These are phyloP conservation scores for Pythium rishiriense DNA, from an alignment of 352 stramenopile species.

Conservation along the genomic window DNA sequence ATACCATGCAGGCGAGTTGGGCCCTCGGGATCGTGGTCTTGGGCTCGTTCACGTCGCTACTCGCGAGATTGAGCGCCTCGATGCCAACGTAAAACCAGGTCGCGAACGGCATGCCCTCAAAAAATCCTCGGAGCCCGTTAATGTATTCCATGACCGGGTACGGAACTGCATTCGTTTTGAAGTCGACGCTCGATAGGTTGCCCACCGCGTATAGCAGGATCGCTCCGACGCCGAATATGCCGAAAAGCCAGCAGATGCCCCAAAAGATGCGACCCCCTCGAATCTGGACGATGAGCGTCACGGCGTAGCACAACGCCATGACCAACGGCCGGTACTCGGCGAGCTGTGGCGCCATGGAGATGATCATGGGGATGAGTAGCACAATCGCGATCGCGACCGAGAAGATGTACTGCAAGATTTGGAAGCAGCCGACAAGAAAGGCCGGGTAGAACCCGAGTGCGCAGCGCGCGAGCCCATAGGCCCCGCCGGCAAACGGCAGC, in stretches of 20 bases:
- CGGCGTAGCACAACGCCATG: conserved; percentile 19
- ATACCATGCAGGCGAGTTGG: conserved; percentile 19
- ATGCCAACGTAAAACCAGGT: conserved; percentile 34
- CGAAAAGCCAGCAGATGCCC: conserved; percentile 14
- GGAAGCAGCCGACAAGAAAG: conserved; percentile 34
- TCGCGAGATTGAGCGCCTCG: conserved; percentile 30
- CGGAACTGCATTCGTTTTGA: conserved; percentile 11
- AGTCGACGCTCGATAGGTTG: conserved; percentile 17
- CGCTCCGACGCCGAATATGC: conserved; percentile 8
- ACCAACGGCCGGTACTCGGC: conserved; percentile 12
- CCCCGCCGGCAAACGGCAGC: conserved; percentile 35
- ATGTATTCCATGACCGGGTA: background rate
- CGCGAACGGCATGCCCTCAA: conserved; percentile 24
- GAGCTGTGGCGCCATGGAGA: conserved; percentile 9
- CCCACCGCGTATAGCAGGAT: conserved; percentile 27
- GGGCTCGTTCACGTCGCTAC: conserved; percentile 24
- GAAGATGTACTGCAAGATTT: conserved; percentile 31
- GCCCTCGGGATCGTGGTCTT: conserved; percentile 25
- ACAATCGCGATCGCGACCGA: conserved; percentile 22
- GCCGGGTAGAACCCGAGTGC: conserved; percentile 32
- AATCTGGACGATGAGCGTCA: conserved; percentile 15
- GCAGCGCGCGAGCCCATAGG: conserved; percentile 33
- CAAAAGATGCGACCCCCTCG: conserved; percentile 27
- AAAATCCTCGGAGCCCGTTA: conserved; percentile 6
- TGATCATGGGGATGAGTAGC: conserved; percentile 13